Conservation (phyloP, 768 basidiomycete genomes). For the Stropharia rugosoannulata region DNA sequence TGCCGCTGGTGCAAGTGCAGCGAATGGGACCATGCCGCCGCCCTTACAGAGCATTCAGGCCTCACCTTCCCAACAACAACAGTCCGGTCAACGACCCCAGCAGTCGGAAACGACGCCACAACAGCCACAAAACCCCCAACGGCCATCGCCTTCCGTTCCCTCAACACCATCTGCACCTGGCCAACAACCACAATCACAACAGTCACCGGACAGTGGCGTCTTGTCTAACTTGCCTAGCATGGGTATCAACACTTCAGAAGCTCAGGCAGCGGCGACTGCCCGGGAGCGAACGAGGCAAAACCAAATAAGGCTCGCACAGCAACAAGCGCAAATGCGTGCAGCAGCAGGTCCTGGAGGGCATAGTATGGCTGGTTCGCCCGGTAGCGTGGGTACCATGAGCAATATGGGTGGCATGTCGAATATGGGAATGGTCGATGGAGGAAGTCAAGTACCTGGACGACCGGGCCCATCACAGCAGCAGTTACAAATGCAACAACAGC, state of each 20-base stretch:
- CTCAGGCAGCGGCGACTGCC: neutral
- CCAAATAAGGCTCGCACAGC: conserved; percentile 8
- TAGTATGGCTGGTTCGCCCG: conserved; percentile 9
- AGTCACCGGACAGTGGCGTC: neutral
- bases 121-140: conserved; percentile 4
- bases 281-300: conserved; percentile 6
- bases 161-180: neutral
- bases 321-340: neutral
- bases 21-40: conserved; percentile 1
- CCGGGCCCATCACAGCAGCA: conserved; percentile 7
- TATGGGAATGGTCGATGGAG: conserved; percentile 2
- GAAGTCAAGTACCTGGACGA: neutral
- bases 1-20: neutral
- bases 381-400: conserved; percentile 12
- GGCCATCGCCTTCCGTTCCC: conserved; percentile 3
- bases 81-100: conserved; percentile 1
- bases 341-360: neutral
- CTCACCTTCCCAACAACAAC: neutral
- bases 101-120: conserved; percentile 2
- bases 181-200: conserved; percentile 3
- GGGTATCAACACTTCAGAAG: conserved; percentile 9
- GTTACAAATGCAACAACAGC: neutral
- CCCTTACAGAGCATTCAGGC: neutral
- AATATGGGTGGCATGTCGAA: conserved; percentile 12
- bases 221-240: conserved; percentile 1